phyloP scores from a whole-genome alignment of 1,284 basidiomycete genomes.

The Tilletiopsis washingtonensis region DNA sequence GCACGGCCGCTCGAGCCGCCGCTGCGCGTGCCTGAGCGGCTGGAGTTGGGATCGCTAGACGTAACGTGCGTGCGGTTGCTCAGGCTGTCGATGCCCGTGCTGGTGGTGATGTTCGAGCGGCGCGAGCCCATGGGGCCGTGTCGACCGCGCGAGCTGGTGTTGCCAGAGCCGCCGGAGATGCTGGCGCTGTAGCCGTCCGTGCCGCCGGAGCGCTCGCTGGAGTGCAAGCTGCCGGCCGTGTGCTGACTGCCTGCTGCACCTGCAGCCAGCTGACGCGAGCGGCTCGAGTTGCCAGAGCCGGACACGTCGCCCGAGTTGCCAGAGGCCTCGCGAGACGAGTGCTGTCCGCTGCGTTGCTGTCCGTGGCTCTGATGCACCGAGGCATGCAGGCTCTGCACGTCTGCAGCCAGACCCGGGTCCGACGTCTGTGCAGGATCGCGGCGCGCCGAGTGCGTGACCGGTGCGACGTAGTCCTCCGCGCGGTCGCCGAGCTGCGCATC shows the following conservation, averaged over 20 bases:
- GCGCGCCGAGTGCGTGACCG: too few relatives aligned
- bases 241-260: too few relatives aligned
- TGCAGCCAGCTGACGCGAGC: neutral
- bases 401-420: constrained; percentile 13
- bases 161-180: constrained; percentile 13
- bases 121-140: neutral
- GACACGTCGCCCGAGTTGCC: constrained; percentile 13
- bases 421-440: constrained; percentile 8
- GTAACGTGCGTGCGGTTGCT: constrained; percentile 15
- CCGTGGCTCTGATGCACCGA: constrained; percentile 21
- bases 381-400: constrained; percentile 22
- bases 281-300: neutral
- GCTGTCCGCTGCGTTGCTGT: constrained; percentile 8
- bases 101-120: constrained; percentile 7
- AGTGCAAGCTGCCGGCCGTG: neutral
- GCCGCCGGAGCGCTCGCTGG: neutral
- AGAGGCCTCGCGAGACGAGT: constrained; percentile 13
- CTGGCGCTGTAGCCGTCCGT: constrained; percentile 20
- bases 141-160: neutral
- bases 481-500: too few relatives aligned
- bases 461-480: too few relatives aligned
- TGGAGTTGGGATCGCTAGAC: constrained; percentile 15
- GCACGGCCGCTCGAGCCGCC: constrained; percentile 9
- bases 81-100: constrained; percentile 17
- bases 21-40: constrained; percentile 12